Percentiles rank a stretch among this genome's conserved stretches.
These are phyloP conservation scores for Coleophoma cylindrospora DNA, from an alignment of 2,329 filamentous ascomycete genomes.

Conservation along the genomic window DNA sequence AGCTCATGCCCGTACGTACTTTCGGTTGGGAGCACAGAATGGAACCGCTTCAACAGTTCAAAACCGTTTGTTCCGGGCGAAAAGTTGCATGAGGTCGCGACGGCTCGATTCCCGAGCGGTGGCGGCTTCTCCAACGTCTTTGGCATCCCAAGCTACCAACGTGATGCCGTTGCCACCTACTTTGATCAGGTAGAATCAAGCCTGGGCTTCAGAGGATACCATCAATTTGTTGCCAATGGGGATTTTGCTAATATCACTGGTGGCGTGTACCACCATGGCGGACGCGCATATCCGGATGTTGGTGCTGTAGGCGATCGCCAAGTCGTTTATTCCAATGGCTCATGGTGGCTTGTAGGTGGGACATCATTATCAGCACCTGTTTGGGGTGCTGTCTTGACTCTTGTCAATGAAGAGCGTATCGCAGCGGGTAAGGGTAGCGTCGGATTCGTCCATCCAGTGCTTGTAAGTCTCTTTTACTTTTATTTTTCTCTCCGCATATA, in stretches of 20 bases:
- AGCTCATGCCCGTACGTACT: slow-evolving; percentile 44
- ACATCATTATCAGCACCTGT: slow-evolving; percentile 38
- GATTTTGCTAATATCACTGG: slow-evolving; percentile 15
- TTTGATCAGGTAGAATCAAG: slow-evolving; percentile 24
- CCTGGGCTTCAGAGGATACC: slow-evolving; percentile 27
- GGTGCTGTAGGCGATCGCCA: slow-evolving; percentile 29
- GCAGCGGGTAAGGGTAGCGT: slow-evolving; percentile 32
- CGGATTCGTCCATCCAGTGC: slow-evolving; percentile 38
- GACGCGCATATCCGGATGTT: slow-evolving; percentile 38
- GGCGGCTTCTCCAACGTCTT: slow-evolving; percentile 37
- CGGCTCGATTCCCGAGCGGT: slow-evolving; percentile 30
- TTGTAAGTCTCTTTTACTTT: slow-evolving; percentile 16
- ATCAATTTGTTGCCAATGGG: slow-evolving; percentile 26
- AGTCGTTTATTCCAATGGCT: slow-evolving; percentile 20
- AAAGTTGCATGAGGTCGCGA: slow-evolving; percentile 15
- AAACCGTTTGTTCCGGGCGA: slow-evolving; percentile 17
- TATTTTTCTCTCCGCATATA: not conserved
- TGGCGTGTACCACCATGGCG: slow-evolving; percentile 34
- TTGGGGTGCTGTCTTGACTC: slow-evolving; percentile 33
- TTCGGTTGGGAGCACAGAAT: slow-evolving; percentile 32
- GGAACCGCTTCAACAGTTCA: slow-evolving; percentile 13
- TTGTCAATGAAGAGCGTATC: slow-evolving; percentile 37
- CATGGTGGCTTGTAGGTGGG: slow-evolving; percentile 31
- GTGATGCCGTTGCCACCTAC: slow-evolving; percentile 32
- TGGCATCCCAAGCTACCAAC: slow-evolving; percentile 33